A percentile compares a stretch with the other conserved stretches of the same genome.
phyloP scores from a whole-genome alignment of 139 green algal genomes.

The Closterium sp. region DNA sequence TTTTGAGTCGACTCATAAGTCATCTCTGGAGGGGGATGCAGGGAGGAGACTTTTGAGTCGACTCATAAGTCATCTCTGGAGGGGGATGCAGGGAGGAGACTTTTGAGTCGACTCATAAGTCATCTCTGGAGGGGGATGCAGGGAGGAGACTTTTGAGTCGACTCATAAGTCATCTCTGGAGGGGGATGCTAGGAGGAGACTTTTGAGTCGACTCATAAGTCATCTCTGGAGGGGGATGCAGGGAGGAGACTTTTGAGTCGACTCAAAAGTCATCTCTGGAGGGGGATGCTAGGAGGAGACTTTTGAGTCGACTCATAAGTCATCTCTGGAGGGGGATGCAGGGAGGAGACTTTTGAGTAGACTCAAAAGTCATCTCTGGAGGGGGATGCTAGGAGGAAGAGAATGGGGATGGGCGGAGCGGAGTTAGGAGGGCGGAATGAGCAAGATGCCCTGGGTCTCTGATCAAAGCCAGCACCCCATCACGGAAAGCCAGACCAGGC shows the following conservation, averaged over 20 bases:
- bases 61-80: neutral
- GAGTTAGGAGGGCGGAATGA: too few species aligned
- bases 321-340: neutral
- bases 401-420: too few species aligned
- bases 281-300: neutral
- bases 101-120: neutral
- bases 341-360: neutral
- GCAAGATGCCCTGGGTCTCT: too few species aligned
- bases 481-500: too few species aligned
- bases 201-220: neutral
- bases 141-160: neutral
- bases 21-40: neutral
- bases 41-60: neutral
- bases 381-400: too few species aligned
- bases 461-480: too few species aligned
- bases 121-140: neutral
- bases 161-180: neutral
- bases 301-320: neutral
- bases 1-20: neutral
- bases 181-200: too few species aligned
- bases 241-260: too few species aligned
- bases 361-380: neutral
- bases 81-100: too few species aligned
- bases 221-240: neutral
- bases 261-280: too few species aligned